These are phyloP conservation scores for Umbelopsis sp. DNA, from an alignment of 371 early-diverging fungal genomes.

Conservation along the genomic window DNA sequence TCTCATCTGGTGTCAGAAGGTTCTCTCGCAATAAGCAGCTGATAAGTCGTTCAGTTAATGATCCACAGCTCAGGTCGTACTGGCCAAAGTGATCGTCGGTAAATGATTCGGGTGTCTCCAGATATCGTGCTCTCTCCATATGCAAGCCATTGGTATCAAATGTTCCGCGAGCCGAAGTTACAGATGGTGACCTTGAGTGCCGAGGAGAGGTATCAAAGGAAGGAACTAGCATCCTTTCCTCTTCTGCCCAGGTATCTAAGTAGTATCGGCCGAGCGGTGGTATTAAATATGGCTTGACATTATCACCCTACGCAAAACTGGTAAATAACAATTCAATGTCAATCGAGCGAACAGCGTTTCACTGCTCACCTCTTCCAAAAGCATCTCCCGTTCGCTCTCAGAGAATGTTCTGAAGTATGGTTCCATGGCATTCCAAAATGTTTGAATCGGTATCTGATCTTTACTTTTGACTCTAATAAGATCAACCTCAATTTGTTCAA, in stretches of 20 bases:
- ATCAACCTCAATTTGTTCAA: slow-evolving; percentile 35
- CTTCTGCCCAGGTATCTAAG: slow-evolving; percentile 81
- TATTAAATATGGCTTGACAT: slow-evolving; percentile 69
- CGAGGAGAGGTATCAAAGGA: slow-evolving; percentile 29
- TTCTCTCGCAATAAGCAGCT: slow-evolving; percentile 70
- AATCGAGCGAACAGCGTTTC: not conserved
- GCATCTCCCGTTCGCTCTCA: slow-evolving; percentile 76
- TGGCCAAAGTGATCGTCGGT: slow-evolving; percentile 57
- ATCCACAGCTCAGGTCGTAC: slow-evolving; percentile 60
- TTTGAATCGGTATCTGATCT: slow-evolving; percentile 79
- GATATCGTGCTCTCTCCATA: not conserved
- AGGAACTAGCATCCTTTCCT: slow-evolving; percentile 68
- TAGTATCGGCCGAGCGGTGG: slow-evolving; percentile 82
- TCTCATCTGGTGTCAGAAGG: slow-evolving; percentile 19
- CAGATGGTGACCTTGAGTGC: slow-evolving; percentile 10
- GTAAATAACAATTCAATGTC: not conserved
- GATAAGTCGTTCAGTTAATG: slow-evolving; percentile 75
- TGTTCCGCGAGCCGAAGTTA: not conserved
- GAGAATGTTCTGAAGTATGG: slow-evolving; percentile 81
- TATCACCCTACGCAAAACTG: slow-evolving; percentile 53
- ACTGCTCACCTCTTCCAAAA: slow-evolving; percentile 56
- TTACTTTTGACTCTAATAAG: slow-evolving; percentile 48
- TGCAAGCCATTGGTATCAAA: not conserved
- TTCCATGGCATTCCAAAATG: slow-evolving; percentile 83
- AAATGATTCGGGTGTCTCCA: slow-evolving; percentile 26